A percentile compares a stretch with the other conserved stretches of the same genome.
These are phyloP conservation scores for Cyberlindnera euphorbiiphila DNA, from an alignment of 805 yeast genomes.

Conservation along the genomic window DNA sequence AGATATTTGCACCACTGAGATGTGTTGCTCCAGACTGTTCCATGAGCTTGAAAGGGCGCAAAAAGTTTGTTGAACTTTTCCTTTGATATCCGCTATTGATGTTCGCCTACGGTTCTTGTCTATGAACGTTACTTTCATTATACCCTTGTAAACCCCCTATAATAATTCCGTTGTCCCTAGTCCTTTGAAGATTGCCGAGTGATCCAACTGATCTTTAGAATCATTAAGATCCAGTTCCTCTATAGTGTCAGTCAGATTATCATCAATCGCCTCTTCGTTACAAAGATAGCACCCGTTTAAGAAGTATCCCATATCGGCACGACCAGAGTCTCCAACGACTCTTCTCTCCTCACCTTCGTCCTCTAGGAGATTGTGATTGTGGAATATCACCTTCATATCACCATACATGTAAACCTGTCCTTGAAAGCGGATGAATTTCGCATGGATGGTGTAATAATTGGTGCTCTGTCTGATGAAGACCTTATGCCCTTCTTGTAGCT, in stretches of 20 bases:
- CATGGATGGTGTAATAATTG: slow-evolving; percentile 21
- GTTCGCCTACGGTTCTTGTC: too few species aligned
- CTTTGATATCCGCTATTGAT: slow-evolving; percentile 28
- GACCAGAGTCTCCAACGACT: slow-evolving; percentile 23
- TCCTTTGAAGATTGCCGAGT: neutral
- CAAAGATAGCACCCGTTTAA: slow-evolving; percentile 10
- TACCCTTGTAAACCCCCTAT: neutral
- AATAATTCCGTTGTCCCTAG: neutral
- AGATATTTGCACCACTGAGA: slow-evolving; percentile 48
- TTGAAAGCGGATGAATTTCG: slow-evolving; percentile 25
- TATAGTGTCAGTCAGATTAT: neutral
- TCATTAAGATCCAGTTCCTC: neutral
- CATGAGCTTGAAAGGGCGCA: slow-evolving; percentile 39
- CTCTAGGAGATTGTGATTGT: slow-evolving; percentile 15
- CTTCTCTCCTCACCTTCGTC: slow-evolving; percentile 18
- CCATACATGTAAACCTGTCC: slow-evolving; percentile 30
- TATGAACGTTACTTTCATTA: too few species aligned
- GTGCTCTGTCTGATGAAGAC: slow-evolving; percentile 26
- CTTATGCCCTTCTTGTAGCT: slow-evolving; percentile 25
- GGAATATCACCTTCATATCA: slow-evolving; percentile 30
- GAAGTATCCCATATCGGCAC: slow-evolving; percentile 25
- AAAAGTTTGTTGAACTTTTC: slow-evolving; percentile 54
- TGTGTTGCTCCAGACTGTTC: slow-evolving; percentile 57
- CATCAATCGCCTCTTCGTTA: slow-evolving; percentile 4
- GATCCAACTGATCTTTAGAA: too few species aligned